Percentiles rank a stretch among this genome's conserved stretches.
These are phyloP conservation scores for Dalbergia cochinchinensis DNA, from an alignment of 306 rosid genomes.

Conservation along the genomic window DNA sequence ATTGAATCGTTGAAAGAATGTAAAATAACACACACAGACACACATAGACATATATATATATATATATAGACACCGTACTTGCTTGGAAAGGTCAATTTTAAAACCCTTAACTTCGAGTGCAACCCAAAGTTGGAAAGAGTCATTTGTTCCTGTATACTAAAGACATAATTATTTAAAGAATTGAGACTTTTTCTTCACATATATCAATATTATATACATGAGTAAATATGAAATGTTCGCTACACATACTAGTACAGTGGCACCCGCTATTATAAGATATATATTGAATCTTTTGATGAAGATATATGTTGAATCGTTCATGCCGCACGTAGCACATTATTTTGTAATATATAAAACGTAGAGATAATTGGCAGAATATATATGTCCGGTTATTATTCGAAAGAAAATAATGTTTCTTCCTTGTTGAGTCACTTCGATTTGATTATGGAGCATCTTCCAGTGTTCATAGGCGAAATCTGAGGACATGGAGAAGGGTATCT, in stretches of 20 bases:
- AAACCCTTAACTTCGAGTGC: neutral
- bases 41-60: no score
- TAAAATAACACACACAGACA: neutral
- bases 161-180: neutral
- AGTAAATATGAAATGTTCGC: neutral
- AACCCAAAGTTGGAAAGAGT: neutral
- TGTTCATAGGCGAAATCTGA: neutral
- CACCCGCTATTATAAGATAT: neutral
- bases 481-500: neutral
- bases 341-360: neutral
- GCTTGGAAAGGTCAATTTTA: neutral
- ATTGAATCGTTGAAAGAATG: no score
- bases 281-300: neutral
- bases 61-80: neutral
- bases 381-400: neutral
- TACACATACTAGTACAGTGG: neutral
- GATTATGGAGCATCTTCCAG: neutral
- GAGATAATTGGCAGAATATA: neutral
- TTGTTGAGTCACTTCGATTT: neutral
- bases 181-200: neutral
- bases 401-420: neutral
- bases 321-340: neutral
- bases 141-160: neutral
- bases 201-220: neutral
- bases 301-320: neutral